Percentiles rank a stretch among this genome's conserved stretches.
Evolutionary conservation across 2,329 filamentous ascomycete species (phyloP).

Genomic region (Aspergillus sp.): DNA sequence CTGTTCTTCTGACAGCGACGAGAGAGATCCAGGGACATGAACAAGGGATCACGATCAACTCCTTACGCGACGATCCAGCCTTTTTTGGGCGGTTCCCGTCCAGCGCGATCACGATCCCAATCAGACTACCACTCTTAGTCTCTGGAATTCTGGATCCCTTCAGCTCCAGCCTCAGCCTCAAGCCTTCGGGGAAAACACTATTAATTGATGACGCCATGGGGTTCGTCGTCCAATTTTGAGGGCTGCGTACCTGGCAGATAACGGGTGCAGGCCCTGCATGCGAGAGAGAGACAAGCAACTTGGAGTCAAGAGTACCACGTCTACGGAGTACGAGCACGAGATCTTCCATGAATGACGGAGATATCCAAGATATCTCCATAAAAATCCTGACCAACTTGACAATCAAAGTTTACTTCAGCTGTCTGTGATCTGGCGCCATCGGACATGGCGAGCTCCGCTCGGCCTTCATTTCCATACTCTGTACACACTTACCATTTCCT

Average conservation of each 20-base stretch:
- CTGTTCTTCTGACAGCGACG: too few relatives aligned
- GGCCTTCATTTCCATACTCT: background rate
- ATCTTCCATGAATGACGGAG: too few relatives aligned
- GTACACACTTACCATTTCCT: conserved; percentile 5
- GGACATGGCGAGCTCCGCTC: background rate
- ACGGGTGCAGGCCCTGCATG: too few relatives aligned
- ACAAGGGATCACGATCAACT: conserved; percentile 14
- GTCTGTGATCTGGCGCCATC: background rate
- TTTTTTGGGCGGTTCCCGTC: conserved; percentile 13
- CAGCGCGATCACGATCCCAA: conserved; percentile 1
- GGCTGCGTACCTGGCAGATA: too few relatives aligned
- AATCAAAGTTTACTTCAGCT: background rate
- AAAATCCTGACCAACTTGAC: too few relatives aligned
- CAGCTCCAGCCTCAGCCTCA: conserved; percentile 20
- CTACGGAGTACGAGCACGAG: too few relatives aligned
- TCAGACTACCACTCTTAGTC: background rate
- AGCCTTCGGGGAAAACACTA: background rate
- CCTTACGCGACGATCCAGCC: conserved; percentile 23
- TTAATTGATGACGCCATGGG: conserved; percentile 17
- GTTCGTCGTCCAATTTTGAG: background rate
- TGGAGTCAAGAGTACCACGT: too few relatives aligned
- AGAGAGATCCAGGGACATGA: background rate
- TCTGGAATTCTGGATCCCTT: conserved; percentile 10
- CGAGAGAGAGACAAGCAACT: too few relatives aligned
- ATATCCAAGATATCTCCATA: too few relatives aligned